phyloP scores from a whole-genome alignment of 805 yeast genomes.

The Zygosaccharomyces lentus region DNA sequence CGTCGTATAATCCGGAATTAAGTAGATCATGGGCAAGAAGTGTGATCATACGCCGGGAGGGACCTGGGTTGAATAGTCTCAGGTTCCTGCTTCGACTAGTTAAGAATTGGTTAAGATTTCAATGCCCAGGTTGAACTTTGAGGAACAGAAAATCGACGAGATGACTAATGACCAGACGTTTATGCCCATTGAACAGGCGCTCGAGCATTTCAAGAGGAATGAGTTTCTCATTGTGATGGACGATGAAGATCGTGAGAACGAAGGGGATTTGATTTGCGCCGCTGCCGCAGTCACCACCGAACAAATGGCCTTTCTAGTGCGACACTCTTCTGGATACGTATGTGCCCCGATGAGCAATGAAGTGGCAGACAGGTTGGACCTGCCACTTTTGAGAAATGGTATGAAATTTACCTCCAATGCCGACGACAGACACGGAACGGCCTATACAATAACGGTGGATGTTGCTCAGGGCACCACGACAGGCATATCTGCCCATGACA shows the following conservation, averaged over 20 bases:
- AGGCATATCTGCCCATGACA: conserved; percentile 92
- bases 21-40: neutral
- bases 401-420: conserved; percentile 34
- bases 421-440: conserved; percentile 90
- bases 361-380: conserved; percentile 72
- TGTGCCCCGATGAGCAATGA: conserved; percentile 82
- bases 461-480: conserved; percentile 86
- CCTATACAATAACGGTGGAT: conserved; percentile 92
- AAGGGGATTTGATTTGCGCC: conserved; percentile 94
- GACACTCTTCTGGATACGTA: conserved; percentile 83
- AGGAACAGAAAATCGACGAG: neutral
- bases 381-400: conserved; percentile 62
- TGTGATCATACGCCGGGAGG: no score
- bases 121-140: neutral
- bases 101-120: neutral
- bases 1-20: neutral
- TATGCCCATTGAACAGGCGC: conserved; percentile 29
- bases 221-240: conserved; percentile 92
- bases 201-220: conserved; percentile 31
- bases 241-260: conserved; percentile 93
- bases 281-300: conserved; percentile 74
- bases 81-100: neutral
- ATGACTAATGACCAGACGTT: conserved; percentile 13
- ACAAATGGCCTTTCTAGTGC: conserved; percentile 91
- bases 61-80: no score